phyloP scores from a whole-genome alignment of 108 stramenopile genomes.

The Parietichytrium sp. region DNA sequence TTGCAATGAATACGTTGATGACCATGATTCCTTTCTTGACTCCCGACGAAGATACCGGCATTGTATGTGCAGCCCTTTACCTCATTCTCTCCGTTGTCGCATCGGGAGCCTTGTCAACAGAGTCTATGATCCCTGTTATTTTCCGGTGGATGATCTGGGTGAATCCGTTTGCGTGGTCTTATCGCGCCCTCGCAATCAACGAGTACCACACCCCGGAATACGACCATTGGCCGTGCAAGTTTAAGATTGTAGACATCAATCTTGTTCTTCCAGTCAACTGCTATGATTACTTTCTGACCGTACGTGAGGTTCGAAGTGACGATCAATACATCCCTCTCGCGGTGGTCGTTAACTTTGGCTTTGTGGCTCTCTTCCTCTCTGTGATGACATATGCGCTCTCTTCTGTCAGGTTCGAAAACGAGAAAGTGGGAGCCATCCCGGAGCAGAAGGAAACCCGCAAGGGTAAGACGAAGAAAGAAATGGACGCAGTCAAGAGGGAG shows the following conservation, averaged over 20 bases:
- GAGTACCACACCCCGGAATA: slow-evolving; percentile 44
- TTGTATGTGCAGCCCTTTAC: neutral
- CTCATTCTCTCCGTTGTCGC: slow-evolving; percentile 17
- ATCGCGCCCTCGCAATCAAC: slow-evolving; percentile 38
- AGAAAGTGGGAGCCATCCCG: neutral
- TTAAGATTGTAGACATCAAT: neutral
- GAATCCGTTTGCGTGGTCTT: slow-evolving; percentile 49
- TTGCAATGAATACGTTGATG: slow-evolving; percentile 39
- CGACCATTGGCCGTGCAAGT: neutral
- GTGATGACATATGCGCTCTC: neutral
- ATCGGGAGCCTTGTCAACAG: neutral
- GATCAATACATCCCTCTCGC: neutral
- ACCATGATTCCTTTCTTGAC: neutral
- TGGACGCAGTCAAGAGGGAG: no score
- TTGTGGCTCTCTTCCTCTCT: neutral
- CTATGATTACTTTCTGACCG: slow-evolving; percentile 3
- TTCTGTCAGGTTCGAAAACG: neutral
- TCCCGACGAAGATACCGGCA: neutral
- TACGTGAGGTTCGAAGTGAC: neutral
- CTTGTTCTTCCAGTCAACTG: neutral
- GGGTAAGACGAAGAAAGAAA: no score
- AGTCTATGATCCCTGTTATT: slow-evolving; percentile 10
- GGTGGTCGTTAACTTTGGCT: neutral
- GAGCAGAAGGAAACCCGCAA: neutral
- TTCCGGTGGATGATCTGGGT: slow-evolving; percentile 50